Evolutionary conservation across 495 filamentous ascomycete species (phyloP).

Genomic region (Usnea hakonensis): DNA sequence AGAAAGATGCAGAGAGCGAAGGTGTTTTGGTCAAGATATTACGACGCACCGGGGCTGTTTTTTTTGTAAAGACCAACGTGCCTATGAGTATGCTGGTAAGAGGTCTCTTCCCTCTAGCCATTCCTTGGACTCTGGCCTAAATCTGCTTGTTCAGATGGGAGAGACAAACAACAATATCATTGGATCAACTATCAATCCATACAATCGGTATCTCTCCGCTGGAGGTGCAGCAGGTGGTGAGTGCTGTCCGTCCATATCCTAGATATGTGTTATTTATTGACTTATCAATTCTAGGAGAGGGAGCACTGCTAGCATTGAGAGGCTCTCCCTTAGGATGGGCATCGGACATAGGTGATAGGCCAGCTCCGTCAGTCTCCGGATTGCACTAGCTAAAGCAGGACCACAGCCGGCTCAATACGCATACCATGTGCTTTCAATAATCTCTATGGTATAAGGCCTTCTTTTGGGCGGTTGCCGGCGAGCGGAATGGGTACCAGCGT

Average conservation of each 20-base stretch:
- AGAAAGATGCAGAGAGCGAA: conserved; percentile 20
- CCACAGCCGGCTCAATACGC: conserved; percentile 40
- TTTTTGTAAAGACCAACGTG: conserved; percentile 33
- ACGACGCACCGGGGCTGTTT: conserved; percentile 26
- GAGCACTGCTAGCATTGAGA: conserved; percentile 33
- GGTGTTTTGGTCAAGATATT: conserved; percentile 16
- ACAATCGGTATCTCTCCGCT: conserved; percentile 40
- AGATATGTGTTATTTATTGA: not conserved
- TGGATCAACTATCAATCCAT: conserved; percentile 43
- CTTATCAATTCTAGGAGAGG: conserved; percentile 25
- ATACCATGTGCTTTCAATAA: conserved; percentile 19
- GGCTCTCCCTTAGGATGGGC: conserved; percentile 35
- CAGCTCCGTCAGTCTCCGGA: too few species aligned
- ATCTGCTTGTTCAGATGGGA: conserved; percentile 12
- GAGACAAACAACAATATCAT: conserved; percentile 47
- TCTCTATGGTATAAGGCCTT: not conserved
- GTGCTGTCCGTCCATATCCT: not conserved
- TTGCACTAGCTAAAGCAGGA: too few species aligned
- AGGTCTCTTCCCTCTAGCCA: not conserved
- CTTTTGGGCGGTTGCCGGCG: not conserved
- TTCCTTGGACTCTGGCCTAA: not conserved
- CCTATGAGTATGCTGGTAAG: conserved; percentile 25
- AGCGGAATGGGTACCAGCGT: not conserved
- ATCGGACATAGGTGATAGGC: conserved; percentile 32
- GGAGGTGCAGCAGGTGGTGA: conserved; percentile 40